phyloP scores from a whole-genome alignment of 1,284 basidiomycete species.

The Rhodotorula sp. region DNA sequence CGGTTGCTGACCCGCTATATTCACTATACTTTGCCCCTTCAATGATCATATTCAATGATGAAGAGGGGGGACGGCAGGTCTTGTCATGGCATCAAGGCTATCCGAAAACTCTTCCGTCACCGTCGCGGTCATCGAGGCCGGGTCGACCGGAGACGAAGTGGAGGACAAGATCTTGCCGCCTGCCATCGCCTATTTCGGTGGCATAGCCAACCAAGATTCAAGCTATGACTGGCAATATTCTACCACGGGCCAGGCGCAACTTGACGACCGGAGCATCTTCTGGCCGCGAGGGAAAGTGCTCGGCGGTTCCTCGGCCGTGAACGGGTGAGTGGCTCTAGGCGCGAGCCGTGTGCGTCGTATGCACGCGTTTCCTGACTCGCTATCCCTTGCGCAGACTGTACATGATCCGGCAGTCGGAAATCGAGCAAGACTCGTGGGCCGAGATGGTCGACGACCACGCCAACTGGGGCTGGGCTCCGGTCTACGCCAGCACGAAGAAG shows the following conservation, averaged over 20 bases:
- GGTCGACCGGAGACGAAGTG: conserved; percentile 57
- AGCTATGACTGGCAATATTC: conserved; percentile 65
- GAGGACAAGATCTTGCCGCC: conserved; percentile 23
- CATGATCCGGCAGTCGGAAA: conserved; percentile 51
- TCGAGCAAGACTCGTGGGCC: conserved; percentile 54
- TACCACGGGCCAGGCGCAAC: conserved; percentile 58
- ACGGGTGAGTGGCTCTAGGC: conserved; percentile 20
- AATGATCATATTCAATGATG: too few species aligned
- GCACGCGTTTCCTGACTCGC: too few species aligned
- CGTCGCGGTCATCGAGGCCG: conserved; percentile 65
- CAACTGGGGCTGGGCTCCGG: conserved; percentile 60
- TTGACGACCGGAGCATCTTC: conserved; percentile 46
- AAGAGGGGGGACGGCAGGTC: conserved; percentile 67
- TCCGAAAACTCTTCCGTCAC: conserved; percentile 69
- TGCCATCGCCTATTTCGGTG: conserved; percentile 29
- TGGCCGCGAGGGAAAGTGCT: conserved; percentile 45
- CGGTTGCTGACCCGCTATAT: background rate
- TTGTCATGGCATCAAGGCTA: conserved; percentile 69
- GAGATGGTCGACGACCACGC: conserved; percentile 38
- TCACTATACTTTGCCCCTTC: too few species aligned
- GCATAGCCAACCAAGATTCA: conserved; percentile 21
- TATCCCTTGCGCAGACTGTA: conserved; percentile 59
- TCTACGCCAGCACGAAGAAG: conserved; percentile 58
- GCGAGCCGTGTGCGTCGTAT: too few species aligned
- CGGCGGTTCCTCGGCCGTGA: conserved; percentile 42